Percentiles rank a stretch among this genome's conserved stretches.
Evolutionary conservation across 2,329 filamentous ascomycete genomes (phyloP).

Genomic region (Pseudodiploospora longispora): DNA sequence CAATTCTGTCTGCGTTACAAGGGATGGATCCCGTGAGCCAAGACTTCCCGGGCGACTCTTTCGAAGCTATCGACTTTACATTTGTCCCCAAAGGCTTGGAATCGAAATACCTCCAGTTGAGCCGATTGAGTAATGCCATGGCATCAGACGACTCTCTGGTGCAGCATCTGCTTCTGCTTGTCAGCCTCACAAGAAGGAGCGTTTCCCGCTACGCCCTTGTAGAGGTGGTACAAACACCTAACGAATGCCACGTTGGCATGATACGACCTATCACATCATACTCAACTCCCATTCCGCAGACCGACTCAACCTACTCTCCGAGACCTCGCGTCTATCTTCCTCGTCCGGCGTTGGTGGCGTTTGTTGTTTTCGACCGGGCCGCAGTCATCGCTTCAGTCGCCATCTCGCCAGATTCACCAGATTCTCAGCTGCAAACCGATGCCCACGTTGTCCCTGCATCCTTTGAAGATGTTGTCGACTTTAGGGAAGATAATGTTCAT

Average conservation of each 20-base stretch:
- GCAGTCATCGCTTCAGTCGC: slow-evolving; percentile 70
- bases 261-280: slow-evolving; percentile 62
- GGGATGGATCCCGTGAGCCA: slow-evolving; percentile 41
- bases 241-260: slow-evolving; percentile 50
- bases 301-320: slow-evolving; percentile 24
- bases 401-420: slow-evolving; percentile 59
- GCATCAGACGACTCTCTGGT: slow-evolving; percentile 41
- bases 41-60: slow-evolving; percentile 45
- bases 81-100: slow-evolving; percentile 52
- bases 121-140: slow-evolving; percentile 42
- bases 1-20: slow-evolving; percentile 55
- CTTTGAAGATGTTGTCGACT: slow-evolving; percentile 82
- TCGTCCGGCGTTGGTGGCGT: slow-evolving; percentile 69
- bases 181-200: slow-evolving; percentile 45
- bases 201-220: slow-evolving; percentile 63
- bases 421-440: slow-evolving; percentile 65
- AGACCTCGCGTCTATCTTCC: slow-evolving; percentile 69
- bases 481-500: slow-evolving; percentile 57
- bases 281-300: slow-evolving; percentile 40
- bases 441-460: slow-evolving; percentile 54
- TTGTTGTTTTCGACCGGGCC: slow-evolving; percentile 70
- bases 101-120: slow-evolving; percentile 41
- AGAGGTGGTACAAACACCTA: slow-evolving; percentile 56
- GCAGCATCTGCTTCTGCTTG: slow-evolving; percentile 55
- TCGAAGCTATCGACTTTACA: slow-evolving; percentile 74